These are phyloP conservation scores for Talinum fruticosum DNA, from an alignment of 148 eudicot genomes.

Conservation along the genomic window DNA sequence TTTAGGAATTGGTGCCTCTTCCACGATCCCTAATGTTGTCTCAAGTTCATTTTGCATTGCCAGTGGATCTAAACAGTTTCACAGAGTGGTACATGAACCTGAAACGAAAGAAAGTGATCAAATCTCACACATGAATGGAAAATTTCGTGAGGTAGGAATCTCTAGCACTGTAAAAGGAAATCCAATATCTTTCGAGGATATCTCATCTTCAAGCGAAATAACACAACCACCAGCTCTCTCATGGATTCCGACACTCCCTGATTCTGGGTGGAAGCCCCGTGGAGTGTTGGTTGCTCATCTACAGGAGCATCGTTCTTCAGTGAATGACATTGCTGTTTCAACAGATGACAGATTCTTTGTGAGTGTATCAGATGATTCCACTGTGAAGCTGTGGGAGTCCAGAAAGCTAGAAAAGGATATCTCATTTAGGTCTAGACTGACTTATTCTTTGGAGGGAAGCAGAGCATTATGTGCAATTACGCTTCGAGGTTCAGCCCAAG, in stretches of 20 bases:
- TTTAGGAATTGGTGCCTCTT: constrained; percentile 57
- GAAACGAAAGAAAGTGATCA: constrained; percentile 75
- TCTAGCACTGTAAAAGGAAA: constrained; percentile 53
- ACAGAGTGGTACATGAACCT: constrained; percentile 92
- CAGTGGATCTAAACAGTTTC: constrained; percentile 66
- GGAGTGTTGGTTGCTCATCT: constrained; percentile 98
- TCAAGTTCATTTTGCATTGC: constrained; percentile 72
- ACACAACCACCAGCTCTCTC: constrained; percentile 50
- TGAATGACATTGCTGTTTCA: constrained; percentile 87
- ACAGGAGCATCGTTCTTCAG: constrained; percentile 94
- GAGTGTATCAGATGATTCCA: constrained; percentile 94
- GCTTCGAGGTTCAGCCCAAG: constrained; percentile 80
- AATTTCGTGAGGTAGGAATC: constrained; percentile 38
- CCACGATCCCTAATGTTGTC: constrained; percentile 56
- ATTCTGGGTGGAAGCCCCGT: constrained; percentile 97
- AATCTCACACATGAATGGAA: constrained; percentile 36
- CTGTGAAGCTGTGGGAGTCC: constrained; percentile 97
- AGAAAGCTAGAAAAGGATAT: constrained; percentile 94
- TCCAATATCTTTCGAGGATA: constrained; percentile 42
- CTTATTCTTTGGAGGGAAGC: constrained; percentile 85
- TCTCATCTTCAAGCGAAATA: constrained; percentile 45
- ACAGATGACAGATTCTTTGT: constrained; percentile 84
- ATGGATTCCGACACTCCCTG: constrained; percentile 58
- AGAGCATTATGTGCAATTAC: constrained; percentile 71
- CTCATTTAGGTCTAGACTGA: constrained; percentile 87